Evolutionary conservation across 768 basidiomycete genomes (phyloP), one percentile per base, ranked within the genome.

Genomic region (Nevesoporus exiguus): DNA sequence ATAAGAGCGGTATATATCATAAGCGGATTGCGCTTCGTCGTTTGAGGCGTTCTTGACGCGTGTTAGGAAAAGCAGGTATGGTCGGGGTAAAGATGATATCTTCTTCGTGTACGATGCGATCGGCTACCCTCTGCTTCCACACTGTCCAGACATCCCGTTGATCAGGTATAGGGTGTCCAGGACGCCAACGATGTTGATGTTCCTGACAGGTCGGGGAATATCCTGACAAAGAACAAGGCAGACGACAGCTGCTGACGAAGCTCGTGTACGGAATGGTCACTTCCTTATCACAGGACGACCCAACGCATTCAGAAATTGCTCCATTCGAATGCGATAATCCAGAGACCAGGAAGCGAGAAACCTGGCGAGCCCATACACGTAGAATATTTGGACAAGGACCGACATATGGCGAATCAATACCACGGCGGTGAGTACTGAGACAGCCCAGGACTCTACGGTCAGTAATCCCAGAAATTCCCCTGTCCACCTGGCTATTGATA

Each of bases 121-220:
- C 62, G 1, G 62, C 56, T 1, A 63, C 59, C 22, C 56, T 51
- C 11, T 52, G 27, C 47, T 65, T 64, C 55, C 57, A 65, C 6
- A 30, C 54, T 8, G 39, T 53, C 53, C 62, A 56, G 31, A 61
- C 7, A 21, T 61, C 56, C 21, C 56, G 53, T 37, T 52, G 54
- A 17, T 64, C 37, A 7, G 54, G 63, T 9, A 61, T 56, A 54
- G 14, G 7, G 37, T 51, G 27, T 64, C 54, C 41, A 64, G 27
- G 24, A 61, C 49, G 2, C 62, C 52, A 13, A 40, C 4, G 25
- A 61, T 19, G 14, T 56, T 1, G 25, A 64, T 51, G 15, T 7
- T 43, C 39, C 29, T 54, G 33, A 64, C 59, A 3, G 62, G 59
- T 5, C 59, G 59, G n/a, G 33, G 44, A 14, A 52, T 52, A 10